Evolutionary conservation across 768 basidiomycete genomes (phyloP), one percentile per base, ranked within the genome.

Genomic region (Krasilnikovozyma curviuscula): DNA sequence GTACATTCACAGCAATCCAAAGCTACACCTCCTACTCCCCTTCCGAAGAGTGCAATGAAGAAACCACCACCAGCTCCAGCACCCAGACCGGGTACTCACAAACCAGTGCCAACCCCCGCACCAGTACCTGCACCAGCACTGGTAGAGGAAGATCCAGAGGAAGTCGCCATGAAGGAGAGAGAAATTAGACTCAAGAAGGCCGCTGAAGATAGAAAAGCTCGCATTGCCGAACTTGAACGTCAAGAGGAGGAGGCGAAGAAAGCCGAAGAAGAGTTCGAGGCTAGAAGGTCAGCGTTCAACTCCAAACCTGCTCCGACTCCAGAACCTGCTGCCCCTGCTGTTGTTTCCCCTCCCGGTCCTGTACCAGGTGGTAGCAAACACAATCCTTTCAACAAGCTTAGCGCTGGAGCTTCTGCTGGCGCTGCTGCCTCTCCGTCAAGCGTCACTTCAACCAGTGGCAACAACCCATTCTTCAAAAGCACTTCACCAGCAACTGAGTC

Each of bases 401-500:
- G 68, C 10, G 65, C 67, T 4, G 57, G 42, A 7, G 29, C 31
- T 21, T 46, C 59, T 0, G 53, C 67, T 18, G 41, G 66, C 30
- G 52, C 68, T 24, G 53, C 67, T 10, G 37, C 67, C 6, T 50
- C 71, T 1, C 55, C 70, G 14, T 49, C 66, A 0, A 46, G 66
- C 18, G 57, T 66, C 14, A 40, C 61, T 49, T 63, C 65, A 32
- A 70, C 67, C 8, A 74, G 70, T 37, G 67, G 69, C 41, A 75
- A 72, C 24, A 91, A 91, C 57, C 85, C 88, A 0, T 93, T 79
- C 68, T 76, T 76, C 66, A 71, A 71, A 42, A 24, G 47, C 9
- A 21, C 50, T 24, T 28, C 46, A 12, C 46, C 50, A 16, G 43
- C 50, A 12, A 25, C 42, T 19, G 53, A 31, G 19, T 16, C 47